These are phyloP conservation scores for Melocanna baccifera DNA, from an alignment of 176 grass and related monocot genomes.

Conservation along the genomic window DNA sequence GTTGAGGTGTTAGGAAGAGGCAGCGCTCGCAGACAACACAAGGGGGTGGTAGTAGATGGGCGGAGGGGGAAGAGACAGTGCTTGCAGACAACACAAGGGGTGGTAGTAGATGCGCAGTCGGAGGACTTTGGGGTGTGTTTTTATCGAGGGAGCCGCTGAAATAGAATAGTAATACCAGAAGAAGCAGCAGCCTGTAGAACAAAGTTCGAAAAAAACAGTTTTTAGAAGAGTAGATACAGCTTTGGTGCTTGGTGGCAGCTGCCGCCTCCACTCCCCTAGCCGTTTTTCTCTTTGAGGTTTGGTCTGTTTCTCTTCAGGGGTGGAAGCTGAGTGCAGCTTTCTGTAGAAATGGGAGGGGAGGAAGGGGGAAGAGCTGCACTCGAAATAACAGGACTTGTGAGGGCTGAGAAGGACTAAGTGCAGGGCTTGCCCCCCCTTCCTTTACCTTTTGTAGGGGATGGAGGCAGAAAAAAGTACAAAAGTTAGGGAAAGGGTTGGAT, in stretches of 20 bases:
- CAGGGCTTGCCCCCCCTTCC: constrained; percentile 8
- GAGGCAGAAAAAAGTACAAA: constrained; percentile 42
- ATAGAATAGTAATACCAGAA: too few relatives aligned
- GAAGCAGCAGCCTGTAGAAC: too few relatives aligned
- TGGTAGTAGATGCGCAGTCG: constrained; percentile 16
- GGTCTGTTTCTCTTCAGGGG: constrained; percentile 25
- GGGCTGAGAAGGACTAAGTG: constrained; percentile 32
- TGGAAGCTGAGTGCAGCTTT: constrained; percentile 21
- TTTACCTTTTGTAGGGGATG: constrained; percentile 43
- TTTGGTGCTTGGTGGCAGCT: neutral
- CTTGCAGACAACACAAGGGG: neutral
- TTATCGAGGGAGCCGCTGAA: too few relatives aligned
- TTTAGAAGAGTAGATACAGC: too few relatives aligned
- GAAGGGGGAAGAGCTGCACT: neutral
- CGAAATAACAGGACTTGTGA: constrained; percentile 24
- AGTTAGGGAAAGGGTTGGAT: constrained; percentile 35
- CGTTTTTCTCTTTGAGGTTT: constrained; percentile 33
- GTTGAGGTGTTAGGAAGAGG: neutral
- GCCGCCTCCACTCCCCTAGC: neutral
- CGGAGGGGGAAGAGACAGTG: too few relatives aligned
- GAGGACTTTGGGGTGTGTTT: constrained; percentile 40
- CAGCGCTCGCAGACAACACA: constrained; percentile 52
- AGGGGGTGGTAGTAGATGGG: neutral
- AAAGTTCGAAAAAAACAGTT: too few relatives aligned
- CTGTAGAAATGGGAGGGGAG: neutral